Evolutionary conservation across 768 basidiomycete species (phyloP).

Genomic region (Heimioporus sp.): DNA sequence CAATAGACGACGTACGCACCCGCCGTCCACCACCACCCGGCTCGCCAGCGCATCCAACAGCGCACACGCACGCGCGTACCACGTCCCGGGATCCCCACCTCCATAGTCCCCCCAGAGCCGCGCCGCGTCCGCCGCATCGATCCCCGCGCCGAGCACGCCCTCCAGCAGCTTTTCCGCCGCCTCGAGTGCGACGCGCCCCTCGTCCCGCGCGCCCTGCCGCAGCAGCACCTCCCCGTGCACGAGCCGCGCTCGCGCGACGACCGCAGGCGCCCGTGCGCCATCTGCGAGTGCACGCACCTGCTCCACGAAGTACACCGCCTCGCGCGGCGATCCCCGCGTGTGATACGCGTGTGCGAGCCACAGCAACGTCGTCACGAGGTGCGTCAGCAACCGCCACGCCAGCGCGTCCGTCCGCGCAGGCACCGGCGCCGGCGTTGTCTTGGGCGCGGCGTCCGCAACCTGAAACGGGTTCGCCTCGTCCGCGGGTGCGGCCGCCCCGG

Average conservation of each 20-base stretch:
- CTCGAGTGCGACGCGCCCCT: conserved; percentile 53
- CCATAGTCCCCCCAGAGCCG: conserved; percentile 54
- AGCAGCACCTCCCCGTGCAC: conserved; percentile 70
- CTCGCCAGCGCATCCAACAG: conserved; percentile 64
- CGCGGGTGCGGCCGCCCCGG: conserved; percentile 21
- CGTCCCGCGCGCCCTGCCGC: conserved; percentile 55
- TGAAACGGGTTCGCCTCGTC: conserved; percentile 59
- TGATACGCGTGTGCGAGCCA: conserved; percentile 64
- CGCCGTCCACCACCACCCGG: conserved; percentile 47
- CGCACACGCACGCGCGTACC: conserved; percentile 54
- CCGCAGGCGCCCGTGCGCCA: conserved; percentile 61
- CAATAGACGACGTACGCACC: conserved; percentile 34
- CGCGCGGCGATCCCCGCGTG: conserved; percentile 75
- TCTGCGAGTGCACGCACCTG: conserved; percentile 75
- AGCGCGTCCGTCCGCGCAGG: conserved; percentile 45
- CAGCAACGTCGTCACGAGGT: conserved; percentile 64
- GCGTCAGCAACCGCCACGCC: conserved; percentile 77
- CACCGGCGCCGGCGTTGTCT: conserved; percentile 18
- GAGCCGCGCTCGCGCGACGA: conserved; percentile 63
- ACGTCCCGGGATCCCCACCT: conserved; percentile 46
- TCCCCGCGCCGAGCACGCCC: conserved; percentile 39
- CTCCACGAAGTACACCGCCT: conserved; percentile 80
- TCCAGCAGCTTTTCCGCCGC: conserved; percentile 47
- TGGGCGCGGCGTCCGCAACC: conserved; percentile 35
- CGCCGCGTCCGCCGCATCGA: conserved; percentile 57